Percentiles rank a stretch among this genome's conserved stretches.
These are phyloP conservation scores for Cadophora sp. DNA, from an alignment of 2,329 filamentous ascomycete genomes.

Conservation along the genomic window DNA sequence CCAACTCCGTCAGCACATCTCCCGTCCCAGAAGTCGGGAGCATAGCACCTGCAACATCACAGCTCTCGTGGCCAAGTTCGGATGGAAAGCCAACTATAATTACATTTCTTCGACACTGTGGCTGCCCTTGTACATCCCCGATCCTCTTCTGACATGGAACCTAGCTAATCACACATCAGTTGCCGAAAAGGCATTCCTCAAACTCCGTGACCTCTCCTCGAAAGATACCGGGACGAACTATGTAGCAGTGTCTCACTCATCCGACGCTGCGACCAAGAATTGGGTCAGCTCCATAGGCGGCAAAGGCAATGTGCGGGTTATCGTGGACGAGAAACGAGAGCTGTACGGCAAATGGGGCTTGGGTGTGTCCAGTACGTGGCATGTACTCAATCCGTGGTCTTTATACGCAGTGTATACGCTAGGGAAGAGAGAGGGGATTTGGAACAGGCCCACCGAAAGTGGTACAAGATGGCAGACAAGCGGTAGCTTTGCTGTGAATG, in stretches of 20 bases:
- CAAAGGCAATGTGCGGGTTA: conserved; percentile 55
- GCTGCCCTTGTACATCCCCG: conserved; percentile 68
- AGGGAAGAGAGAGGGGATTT: conserved; percentile 68
- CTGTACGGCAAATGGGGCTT: conserved; percentile 72
- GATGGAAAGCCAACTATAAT: conserved; percentile 63
- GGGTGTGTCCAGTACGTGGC: conserved; percentile 63
- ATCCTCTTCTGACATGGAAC: not conserved
- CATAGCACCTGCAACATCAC: conserved; percentile 60
- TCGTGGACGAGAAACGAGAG: conserved; percentile 65
- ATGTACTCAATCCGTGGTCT: conserved; percentile 65
- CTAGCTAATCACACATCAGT: conserved; percentile 28
- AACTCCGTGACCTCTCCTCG: conserved; percentile 58
- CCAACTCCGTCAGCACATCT: conserved; percentile 43
- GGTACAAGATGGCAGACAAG: conserved; percentile 73
- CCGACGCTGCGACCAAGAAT: conserved; percentile 59
- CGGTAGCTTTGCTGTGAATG: conserved; percentile 68
- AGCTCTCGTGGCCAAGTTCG: conserved; percentile 58
- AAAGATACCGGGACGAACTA: conserved; percentile 58
- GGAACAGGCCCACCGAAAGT: conserved; percentile 69
- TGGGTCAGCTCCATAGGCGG: conserved; percentile 41
- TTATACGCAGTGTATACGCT: conserved; percentile 64
- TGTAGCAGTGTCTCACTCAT: conserved; percentile 68
- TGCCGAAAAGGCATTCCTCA: conserved; percentile 70
- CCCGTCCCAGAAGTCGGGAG: conserved; percentile 58
- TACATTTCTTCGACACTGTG: conserved; percentile 75